phyloP scores from a whole-genome alignment of 2,329 filamentous ascomycete genomes.

The Penicillium sp. region DNA sequence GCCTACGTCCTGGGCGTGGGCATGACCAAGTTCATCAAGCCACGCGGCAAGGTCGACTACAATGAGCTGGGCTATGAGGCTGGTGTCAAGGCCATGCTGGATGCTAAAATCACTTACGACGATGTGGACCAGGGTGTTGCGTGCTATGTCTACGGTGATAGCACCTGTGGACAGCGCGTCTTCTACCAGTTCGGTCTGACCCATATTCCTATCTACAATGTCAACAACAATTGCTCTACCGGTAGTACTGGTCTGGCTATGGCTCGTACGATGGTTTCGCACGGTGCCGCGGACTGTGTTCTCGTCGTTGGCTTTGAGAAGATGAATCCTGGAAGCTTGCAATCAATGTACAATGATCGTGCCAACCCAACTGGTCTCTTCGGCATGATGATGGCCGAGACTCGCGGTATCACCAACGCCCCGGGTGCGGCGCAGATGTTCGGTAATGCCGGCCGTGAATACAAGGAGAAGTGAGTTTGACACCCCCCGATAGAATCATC shows the following conservation, averaged over 20 bases:
- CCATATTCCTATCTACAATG: constrained; percentile 93
- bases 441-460: constrained; percentile 90
- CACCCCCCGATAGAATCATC: too few relatives aligned
- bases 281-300: constrained; percentile 84
- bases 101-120: constrained; percentile 86
- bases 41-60: constrained; percentile 91
- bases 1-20: constrained; percentile 94
- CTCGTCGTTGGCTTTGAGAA: constrained; percentile 96
- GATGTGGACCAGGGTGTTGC: constrained; percentile 93
- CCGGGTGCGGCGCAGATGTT: constrained; percentile 92
- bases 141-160: constrained; percentile 98
- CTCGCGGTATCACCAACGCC: constrained; percentile 78
- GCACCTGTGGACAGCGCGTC: constrained; percentile 91
- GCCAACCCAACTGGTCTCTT: constrained; percentile 78
- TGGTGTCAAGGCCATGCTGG: constrained; percentile 81
- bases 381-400: constrained; percentile 79
- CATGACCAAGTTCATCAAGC: constrained; percentile 99
- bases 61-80: constrained; percentile 93
- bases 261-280: constrained; percentile 77
- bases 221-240: constrained; percentile 98
- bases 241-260: constrained; percentile 90
- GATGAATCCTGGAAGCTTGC: constrained; percentile 91
- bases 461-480: constrained; percentile 80
- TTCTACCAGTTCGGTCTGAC: constrained; percentile 99
- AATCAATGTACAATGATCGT: constrained; percentile 83